Base-by-base conservation (phyloP, 2,329 filamentous ascomycete species). In the Juglanconis oblonga region DNA sequence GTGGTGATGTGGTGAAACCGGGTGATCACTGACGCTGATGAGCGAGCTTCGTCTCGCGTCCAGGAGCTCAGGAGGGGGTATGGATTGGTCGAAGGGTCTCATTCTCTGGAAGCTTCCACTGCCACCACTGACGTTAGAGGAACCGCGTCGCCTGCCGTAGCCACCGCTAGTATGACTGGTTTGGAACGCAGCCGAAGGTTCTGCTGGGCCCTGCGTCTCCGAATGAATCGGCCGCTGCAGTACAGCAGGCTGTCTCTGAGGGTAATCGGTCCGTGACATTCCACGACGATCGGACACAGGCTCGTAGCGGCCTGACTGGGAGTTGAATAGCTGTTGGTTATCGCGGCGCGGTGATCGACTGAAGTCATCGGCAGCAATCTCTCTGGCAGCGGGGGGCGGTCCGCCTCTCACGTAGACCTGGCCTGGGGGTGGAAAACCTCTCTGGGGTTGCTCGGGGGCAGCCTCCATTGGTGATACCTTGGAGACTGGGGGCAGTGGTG, bases 301-400 rank as follows among this genome's bases (percentile, higher is more conserved):
- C 71, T 98, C 94, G 67, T 97, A 96, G 54, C 92, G 88, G 17
- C 94, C 94, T 57, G 92, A 97, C 58, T 96, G 90, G n/a, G 94
- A 96, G 72, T 98, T 97, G 77, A 87, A 98, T 0, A 98, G 79
- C 72, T 98, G 93, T 59, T 90, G 82, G 63, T 85, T 87, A 10
- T 97, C 92, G 68, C 90, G 84, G 88, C 91, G 96, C 38, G 87
- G 84, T 55, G 88, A 86, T 64, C 95, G 85, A 71, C 89, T 96
- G 70, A 97, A 98, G 66, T 97, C 94, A 72, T 98, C 95, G 0
- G 93, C 90, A 5, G 92, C 91, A 64, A 97, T 96, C 71, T 98
- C 93, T 69, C 92, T 91, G 0, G 89, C 82, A 24, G 79, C 79
- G 17, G 79, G 80, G 54, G 80, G 79, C 17, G 78, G 77, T 65